Evolutionary conservation across 768 basidiomycete genomes (phyloP), one percentile per base, ranked within the genome.

Genomic region (Kondoa malvinella): DNA sequence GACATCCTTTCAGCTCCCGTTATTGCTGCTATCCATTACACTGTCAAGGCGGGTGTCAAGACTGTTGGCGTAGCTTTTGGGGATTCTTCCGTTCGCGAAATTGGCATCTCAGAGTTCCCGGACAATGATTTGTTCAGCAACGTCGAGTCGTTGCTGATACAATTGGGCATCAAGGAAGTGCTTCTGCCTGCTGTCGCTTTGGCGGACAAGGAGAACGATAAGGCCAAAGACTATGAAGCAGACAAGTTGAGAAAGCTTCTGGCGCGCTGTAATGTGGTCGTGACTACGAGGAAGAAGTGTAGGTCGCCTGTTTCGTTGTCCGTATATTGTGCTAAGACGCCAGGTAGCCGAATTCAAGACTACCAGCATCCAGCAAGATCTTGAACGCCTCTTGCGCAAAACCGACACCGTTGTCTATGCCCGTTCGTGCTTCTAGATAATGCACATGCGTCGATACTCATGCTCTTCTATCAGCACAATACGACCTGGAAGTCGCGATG

Each of bases 161-260:
- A 99, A 76, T 83, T 97, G 1, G 92, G 90, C 0, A 89, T 91
- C n/a, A 97, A 97, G 76, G 95, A 99, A 77, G 91, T 90, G 1
- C 82, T 97, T 66, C 80, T 97, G 81, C 87, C 72, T 1, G 67
- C 63, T 4, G 40, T 61, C 12, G 31, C 26, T 61, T 27, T 73
- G 30, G 67, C 71, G 1, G 76, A 77, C 58, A 74, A 75, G 21
- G 30, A 76, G 63, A 71, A 1, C 84, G 83, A 69, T 65, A 77
- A 78, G 69, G 65, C 71, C 30, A 73, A 71, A 0, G 91, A 96
- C 74, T 71, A 78, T 95, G 34, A 85, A 30, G 34, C 71, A 69
- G 65, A 64, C 71, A 95, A 94, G 76, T 80, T 96, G 50, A 85
- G 84, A 72, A 85, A 85, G 2, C 84, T 97, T 12, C 78, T 97